phyloP scores from a whole-genome alignment of 2,329 filamentous ascomycete genomes.

The Sclerotinia minor region DNA sequence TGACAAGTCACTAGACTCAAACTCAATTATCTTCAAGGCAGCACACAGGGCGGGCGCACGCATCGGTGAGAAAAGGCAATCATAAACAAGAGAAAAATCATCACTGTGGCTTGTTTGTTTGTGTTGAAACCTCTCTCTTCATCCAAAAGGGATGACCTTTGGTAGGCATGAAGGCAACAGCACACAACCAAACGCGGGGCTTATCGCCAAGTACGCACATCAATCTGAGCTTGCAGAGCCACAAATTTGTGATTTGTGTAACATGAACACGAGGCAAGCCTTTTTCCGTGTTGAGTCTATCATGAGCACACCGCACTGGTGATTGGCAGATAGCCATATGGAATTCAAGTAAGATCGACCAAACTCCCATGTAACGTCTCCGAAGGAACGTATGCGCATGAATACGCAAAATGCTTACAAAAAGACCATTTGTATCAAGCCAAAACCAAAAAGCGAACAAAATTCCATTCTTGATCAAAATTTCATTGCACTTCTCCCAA shows the following conservation, averaged over 20 bases:
- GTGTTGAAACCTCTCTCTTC: background rate
- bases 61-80: background rate
- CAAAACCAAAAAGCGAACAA: background rate
- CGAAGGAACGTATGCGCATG: background rate
- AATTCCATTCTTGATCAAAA: background rate
- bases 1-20: slow-evolving; percentile 10
- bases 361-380: background rate
- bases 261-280: background rate
- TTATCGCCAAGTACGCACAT: slow-evolving; percentile 2
- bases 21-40: background rate
- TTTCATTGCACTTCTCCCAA: background rate
- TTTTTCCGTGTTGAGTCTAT: background rate
- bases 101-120: background rate
- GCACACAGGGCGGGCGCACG: background rate
- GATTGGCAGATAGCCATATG: background rate
- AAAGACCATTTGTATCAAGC: background rate
- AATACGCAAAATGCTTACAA: background rate
- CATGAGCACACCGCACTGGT: background rate
- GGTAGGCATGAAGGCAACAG: slow-evolving; percentile 3
- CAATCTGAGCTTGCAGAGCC: background rate
- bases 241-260: background rate
- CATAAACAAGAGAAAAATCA: background rate
- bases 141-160: background rate
- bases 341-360: background rate
- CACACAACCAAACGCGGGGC: background rate